Conservation (phyloP, 1,284 basidiomycete genomes). For the Apiotrichum veenhuisii region DNA sequence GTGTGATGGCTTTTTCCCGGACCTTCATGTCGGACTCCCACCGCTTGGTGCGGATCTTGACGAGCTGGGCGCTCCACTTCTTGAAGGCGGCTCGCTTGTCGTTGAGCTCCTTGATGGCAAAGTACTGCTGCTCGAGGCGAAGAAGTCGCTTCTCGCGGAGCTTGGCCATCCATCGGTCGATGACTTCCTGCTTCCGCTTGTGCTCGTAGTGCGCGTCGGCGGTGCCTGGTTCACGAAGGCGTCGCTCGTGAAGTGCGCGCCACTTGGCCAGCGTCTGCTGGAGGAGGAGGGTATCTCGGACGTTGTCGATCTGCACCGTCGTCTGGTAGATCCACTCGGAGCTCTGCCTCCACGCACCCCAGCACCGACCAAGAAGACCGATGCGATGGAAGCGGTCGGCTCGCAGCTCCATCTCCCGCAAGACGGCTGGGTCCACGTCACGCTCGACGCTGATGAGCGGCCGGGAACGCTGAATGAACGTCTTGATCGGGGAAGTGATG, state of each 20-base stretch:
- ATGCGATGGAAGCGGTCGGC: slow-evolving; percentile 40
- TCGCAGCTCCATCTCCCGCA: slow-evolving; percentile 29
- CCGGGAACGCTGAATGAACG: not conserved
- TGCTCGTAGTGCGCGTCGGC: slow-evolving; percentile 33
- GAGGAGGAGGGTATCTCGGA: slow-evolving; percentile 37
- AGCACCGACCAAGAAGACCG: slow-evolving; percentile 43
- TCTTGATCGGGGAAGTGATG: not conserved
- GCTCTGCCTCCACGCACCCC: slow-evolving; percentile 40
- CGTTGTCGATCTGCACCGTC: slow-evolving; percentile 37
- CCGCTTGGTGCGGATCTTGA: slow-evolving; percentile 25
- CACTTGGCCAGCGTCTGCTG: slow-evolving; percentile 39
- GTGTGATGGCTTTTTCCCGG: slow-evolving; percentile 14
- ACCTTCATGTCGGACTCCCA: slow-evolving; percentile 36
- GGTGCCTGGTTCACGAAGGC: slow-evolving; percentile 29
- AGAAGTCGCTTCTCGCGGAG: slow-evolving; percentile 20
- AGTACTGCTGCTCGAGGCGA: slow-evolving; percentile 10
- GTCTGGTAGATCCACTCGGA: slow-evolving; percentile 41
- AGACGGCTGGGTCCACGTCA: slow-evolving; percentile 4
- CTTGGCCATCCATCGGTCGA: slow-evolving; percentile 27
- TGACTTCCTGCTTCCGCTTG: slow-evolving; percentile 15
- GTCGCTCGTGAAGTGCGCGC: slow-evolving; percentile 22
- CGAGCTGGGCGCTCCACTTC: slow-evolving; percentile 27
- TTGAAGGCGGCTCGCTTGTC: slow-evolving; percentile 15
- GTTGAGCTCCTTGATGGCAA: not conserved
- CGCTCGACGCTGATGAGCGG: not conserved